phyloP scores from a whole-genome alignment of 192 early-diverging fungal genomes.

The Coemansia sp. region DNA sequence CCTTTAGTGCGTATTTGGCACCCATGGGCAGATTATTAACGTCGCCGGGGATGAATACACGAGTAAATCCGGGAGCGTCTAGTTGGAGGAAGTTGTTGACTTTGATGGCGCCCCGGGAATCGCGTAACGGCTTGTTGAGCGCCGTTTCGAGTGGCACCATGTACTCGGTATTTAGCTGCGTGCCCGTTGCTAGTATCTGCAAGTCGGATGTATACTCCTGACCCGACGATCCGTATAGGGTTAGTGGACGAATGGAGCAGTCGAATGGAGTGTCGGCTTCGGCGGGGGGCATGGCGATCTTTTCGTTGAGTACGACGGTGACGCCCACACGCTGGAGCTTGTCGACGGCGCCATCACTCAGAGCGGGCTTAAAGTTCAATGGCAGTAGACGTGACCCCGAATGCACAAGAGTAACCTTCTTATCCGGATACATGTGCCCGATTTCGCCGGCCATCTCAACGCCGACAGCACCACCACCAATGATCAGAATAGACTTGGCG shows the following conservation, averaged over 20 bases:
- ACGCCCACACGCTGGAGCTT: slow-evolving; percentile 57
- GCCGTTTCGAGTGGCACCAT: slow-evolving; percentile 43
- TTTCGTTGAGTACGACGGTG: slow-evolving; percentile 57
- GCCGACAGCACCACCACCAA: slow-evolving; percentile 73
- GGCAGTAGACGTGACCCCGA: slow-evolving; percentile 47
- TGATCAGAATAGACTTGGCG: slow-evolving; percentile 59
- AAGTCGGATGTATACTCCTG: slow-evolving; percentile 59
- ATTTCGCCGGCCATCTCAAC: slow-evolving; percentile 64
- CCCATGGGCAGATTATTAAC: slow-evolving; percentile 44
- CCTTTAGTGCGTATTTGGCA: slow-evolving; percentile 34
- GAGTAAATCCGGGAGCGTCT: slow-evolving; percentile 11
- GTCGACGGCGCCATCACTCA: slow-evolving; percentile 40
- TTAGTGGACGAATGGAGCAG: slow-evolving; percentile 31
- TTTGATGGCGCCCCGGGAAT: slow-evolving; percentile 43
- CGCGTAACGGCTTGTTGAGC: slow-evolving; percentile 23
- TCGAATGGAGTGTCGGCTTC: slow-evolving; percentile 33
- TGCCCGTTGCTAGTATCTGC: slow-evolving; percentile 57
- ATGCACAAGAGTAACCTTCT: slow-evolving; percentile 58
- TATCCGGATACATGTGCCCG: slow-evolving; percentile 51
- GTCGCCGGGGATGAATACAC: slow-evolving; percentile 62
- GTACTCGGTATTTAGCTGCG: slow-evolving; percentile 49
- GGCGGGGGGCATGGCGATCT: slow-evolving; percentile 41
- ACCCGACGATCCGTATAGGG: slow-evolving; percentile 55
- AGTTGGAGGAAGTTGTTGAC: slow-evolving; percentile 59
- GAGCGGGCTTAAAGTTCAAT: slow-evolving; percentile 42